phyloP scores from a whole-genome alignment of 768 basidiomycete species.

The Tylopilus balloui region DNA sequence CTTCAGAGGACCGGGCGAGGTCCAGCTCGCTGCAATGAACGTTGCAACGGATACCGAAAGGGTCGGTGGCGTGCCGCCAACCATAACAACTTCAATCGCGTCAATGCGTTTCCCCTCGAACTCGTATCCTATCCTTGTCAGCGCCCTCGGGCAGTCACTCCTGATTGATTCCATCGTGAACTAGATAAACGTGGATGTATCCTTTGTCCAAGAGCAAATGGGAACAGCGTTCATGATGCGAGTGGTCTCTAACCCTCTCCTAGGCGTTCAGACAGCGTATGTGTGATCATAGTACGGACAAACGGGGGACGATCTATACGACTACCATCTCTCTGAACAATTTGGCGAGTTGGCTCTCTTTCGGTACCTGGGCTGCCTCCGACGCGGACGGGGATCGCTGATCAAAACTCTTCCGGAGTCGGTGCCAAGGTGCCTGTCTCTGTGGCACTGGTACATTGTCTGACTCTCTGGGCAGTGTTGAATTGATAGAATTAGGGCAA shows the following conservation, averaged over 20 bases:
- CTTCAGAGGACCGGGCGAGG: constrained; percentile 60
- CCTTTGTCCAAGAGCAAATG: neutral
- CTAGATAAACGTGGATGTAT: neutral
- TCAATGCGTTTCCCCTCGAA: neutral
- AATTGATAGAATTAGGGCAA: too few species aligned
- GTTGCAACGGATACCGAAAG: constrained; percentile 46
- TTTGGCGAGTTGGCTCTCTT: neutral
- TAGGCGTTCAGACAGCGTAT: neutral
- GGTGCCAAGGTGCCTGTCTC: constrained; percentile 5
- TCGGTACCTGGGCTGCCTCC: neutral
- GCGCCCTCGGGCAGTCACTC: neutral
- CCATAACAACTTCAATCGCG: constrained; percentile 34
- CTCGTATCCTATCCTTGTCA: neutral
- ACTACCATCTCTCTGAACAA: constrained; percentile 4
- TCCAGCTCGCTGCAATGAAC: constrained; percentile 50
- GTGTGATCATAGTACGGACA: neutral
- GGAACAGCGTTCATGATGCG: constrained; percentile 1
- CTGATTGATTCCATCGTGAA: constrained; percentile 3
- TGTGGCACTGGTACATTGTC: neutral
- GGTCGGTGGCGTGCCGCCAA: constrained; percentile 52
- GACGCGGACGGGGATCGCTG: neutral
- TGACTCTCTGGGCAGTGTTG: neutral
- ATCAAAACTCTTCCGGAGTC: neutral
- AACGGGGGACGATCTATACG: constrained; percentile 1
- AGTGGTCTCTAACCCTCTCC: neutral